A percentile compares a stretch with the other conserved stretches of the same genome.
Conservation (phyloP, 2,329 filamentous ascomycete genomes). For the Fonsecaea pedrosoi region DNA sequence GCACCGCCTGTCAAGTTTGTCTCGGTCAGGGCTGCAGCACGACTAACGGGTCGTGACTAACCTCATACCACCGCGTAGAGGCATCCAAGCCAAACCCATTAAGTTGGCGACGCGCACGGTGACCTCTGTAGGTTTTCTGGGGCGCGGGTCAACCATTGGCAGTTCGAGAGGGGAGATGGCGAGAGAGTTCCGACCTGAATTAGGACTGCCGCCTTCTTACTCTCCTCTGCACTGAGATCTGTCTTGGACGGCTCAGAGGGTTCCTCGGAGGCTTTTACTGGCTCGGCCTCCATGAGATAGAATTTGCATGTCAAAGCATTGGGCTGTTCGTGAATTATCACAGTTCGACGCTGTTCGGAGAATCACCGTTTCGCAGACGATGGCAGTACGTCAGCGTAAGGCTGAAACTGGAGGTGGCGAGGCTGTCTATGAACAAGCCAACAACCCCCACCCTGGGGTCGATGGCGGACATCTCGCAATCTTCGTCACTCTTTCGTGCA, state of each 20-base stretch:
- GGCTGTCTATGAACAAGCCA: not conserved
- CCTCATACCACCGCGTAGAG: conserved; percentile 74
- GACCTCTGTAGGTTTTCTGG: conserved; percentile 76
- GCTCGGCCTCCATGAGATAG: not conserved
- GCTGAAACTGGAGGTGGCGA: conserved; percentile 3
- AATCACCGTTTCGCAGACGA: not conserved
- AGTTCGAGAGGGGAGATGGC: not conserved
- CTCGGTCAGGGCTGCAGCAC: conserved; percentile 41
- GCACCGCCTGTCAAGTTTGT: conserved; percentile 59
- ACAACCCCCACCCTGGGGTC: not conserved
- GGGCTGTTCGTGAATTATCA: not conserved
- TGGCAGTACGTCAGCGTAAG: conserved; percentile 1
- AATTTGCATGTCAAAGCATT: not conserved
- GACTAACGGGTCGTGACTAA: conserved; percentile 49
- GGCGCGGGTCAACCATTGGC: conserved; percentile 10
- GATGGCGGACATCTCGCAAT: not conserved
- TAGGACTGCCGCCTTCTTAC: conserved; percentile 30
- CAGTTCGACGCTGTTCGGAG: not conserved
- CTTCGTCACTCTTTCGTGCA: not conserved
- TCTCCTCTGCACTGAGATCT: conserved; percentile 27
- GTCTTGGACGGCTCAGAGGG: not conserved
- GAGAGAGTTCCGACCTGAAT: conserved; percentile 22
- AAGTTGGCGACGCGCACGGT: conserved; percentile 74
- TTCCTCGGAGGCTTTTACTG: not conserved
- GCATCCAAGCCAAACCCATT: conserved; percentile 72